Conservation (phyloP, 345 rosid genomes). For the Barbarea vulgaris region DNA sequence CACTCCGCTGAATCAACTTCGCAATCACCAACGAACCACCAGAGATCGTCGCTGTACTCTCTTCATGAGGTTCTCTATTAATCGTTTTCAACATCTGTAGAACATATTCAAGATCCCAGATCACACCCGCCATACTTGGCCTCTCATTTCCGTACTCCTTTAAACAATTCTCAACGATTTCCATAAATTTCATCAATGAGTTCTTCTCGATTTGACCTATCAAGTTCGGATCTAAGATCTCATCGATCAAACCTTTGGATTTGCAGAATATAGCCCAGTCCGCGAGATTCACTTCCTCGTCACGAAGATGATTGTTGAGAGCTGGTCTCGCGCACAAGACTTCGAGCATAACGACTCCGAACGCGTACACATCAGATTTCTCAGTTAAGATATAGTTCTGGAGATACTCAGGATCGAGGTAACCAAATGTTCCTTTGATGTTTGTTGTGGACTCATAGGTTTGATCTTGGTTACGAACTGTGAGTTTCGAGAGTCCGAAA, state of each 20-base stretch:
- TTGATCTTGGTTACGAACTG: constrained; percentile 33
- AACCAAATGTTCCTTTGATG: constrained; percentile 39
- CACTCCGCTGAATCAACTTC: too few relatives aligned
- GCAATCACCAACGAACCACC: too few relatives aligned
- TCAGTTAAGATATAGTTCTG: background rate
- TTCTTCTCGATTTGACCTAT: background rate
- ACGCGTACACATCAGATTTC: constrained; percentile 32
- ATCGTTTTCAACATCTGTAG: constrained; percentile 21
- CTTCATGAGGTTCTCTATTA: constrained; percentile 26
- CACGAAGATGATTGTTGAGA: background rate
- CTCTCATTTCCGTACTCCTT: constrained; percentile 47
- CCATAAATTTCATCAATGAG: constrained; percentile 46
- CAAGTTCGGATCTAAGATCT: constrained; percentile 18
- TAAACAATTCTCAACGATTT: constrained; percentile 60
- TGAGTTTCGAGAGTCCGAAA: constrained; percentile 30
- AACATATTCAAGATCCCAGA: constrained; percentile 43
- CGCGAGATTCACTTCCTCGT: constrained; percentile 26
- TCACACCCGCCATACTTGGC: constrained; percentile 58
- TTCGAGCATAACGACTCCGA: constrained; percentile 32
- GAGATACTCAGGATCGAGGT: constrained; percentile 28
- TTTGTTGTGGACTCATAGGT: background rate
- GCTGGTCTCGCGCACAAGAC: constrained; percentile 35
- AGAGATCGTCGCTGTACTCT: too few relatives aligned
- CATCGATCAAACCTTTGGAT: background rate
- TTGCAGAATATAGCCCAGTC: constrained; percentile 24